Evolutionary conservation across 345 rosid genomes (phyloP), one percentile per base, ranked within the genome.

Genomic region (Rhodamnia argentea): DNA sequence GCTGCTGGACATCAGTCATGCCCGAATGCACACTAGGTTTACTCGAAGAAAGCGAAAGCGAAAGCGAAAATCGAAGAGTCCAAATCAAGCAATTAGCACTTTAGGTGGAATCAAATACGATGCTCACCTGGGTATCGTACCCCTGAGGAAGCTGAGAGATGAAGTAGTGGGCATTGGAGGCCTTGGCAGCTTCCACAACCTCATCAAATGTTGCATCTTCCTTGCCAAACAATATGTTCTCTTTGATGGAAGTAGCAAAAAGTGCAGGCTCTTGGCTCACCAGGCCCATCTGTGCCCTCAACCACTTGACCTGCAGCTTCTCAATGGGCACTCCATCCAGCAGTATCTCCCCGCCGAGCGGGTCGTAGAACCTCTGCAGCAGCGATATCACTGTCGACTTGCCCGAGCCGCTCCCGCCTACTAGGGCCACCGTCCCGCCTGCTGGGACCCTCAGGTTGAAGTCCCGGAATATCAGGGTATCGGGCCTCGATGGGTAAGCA

Each of bases 381-480:
- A 94, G 90, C 42, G 99, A 92, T 83, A 96, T 92, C 53, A 92
- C 96, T 0, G 97, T 96, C 11, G 99, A 96, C 89, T 94, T 96
- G 2, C 98, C 99, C 0, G 99, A 96, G 11, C 99, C 99, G 75
- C 99, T 96, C 15, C 96, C 92, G 7, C 99, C 99, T 32, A 96
- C 98, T 55, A 96, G 89, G 23, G 99, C 99, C 87, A 94, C 92
- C 1, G 98, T 94, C 87, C 87, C 92, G 13, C 97, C 99, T 0
- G 97, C 89, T 1, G 98, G 96, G 9, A 96, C 85, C 86, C 82
- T 93, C 1, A 96, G 89, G 90, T 92, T 84, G 83, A 96, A 95
- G n/a, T 94, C 89, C 52, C 87, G 82, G 52, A 96, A 93, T 85
- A 94, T 91, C 10, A 59, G 82, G 90, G 87, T 90, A 58, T 94